Conservation (phyloP, 495 filamentous ascomycete genomes). For the Lasiosphaeria ovina region DNA sequence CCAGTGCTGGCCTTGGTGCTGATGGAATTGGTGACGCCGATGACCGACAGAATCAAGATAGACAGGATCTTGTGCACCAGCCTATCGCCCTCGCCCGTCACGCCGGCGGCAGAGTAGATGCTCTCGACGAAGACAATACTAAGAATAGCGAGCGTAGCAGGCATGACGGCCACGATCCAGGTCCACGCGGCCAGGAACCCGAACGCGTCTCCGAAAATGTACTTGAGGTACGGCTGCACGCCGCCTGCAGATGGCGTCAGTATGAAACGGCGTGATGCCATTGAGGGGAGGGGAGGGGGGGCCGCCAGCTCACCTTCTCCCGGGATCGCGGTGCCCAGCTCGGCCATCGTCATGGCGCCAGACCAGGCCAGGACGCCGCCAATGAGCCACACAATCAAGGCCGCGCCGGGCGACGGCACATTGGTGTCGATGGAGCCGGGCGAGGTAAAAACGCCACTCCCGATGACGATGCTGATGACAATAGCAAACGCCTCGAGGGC, state of each 20-base stretch:
- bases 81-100: conserved; percentile 40
- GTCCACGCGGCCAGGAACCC: conserved; percentile 57
- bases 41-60: conserved; percentile 41
- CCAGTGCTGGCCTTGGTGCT: conserved; percentile 55
- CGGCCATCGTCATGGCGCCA: conserved; percentile 52
- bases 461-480: conserved; percentile 56
- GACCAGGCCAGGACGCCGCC: conserved; percentile 56
- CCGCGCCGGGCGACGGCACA: conserved; percentile 52
- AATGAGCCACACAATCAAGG: conserved; percentile 52
- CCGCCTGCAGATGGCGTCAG: conserved; percentile 34
- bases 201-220: conserved; percentile 55
- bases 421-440: conserved; percentile 56
- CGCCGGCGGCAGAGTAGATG: conserved; percentile 48
- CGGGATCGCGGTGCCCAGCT: conserved; percentile 55
- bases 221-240: conserved; percentile 53
- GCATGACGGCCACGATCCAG: conserved; percentile 58
- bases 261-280: background rate
- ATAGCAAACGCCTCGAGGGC: conserved; percentile 54
- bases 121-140: conserved; percentile 59
- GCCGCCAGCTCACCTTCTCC: conserved; percentile 19
- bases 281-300: background rate
- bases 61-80: conserved; percentile 50
- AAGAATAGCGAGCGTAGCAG: conserved; percentile 55
- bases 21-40: conserved; percentile 54
- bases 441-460: conserved; percentile 56